A percentile compares a stretch with the other conserved stretches of the same genome.
Conservation (phyloP, 2,329 filamentous ascomycete genomes). For the Aschersonia sp. region DNA sequence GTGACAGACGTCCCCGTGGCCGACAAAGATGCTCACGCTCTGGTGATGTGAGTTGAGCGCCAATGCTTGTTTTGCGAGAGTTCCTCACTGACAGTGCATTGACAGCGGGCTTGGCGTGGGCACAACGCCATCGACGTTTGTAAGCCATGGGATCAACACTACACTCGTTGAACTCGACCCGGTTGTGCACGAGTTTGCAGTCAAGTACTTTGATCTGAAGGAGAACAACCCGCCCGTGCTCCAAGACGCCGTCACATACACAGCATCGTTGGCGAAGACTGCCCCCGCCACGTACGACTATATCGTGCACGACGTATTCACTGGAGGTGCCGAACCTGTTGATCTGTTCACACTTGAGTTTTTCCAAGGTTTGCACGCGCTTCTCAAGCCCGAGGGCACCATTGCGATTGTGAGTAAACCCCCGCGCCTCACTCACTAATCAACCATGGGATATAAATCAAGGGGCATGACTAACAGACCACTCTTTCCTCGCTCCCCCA, state of each 20-base stretch:
- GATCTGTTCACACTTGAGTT: slow-evolving; percentile 82
- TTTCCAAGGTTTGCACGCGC: slow-evolving; percentile 49
- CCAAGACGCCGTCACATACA: slow-evolving; percentile 65
- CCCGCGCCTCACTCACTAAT: background rate
- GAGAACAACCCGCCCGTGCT: slow-evolving; percentile 67
- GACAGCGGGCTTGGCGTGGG: slow-evolving; percentile 76
- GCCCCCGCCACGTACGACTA: slow-evolving; percentile 57
- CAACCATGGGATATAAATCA: background rate
- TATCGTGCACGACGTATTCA: slow-evolving; percentile 96
- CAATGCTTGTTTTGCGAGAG: background rate
- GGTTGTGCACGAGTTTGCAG: slow-evolving; percentile 69
- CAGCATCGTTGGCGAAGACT: slow-evolving; percentile 27
- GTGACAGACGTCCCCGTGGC: slow-evolving; percentile 36
- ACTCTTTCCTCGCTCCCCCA: background rate
- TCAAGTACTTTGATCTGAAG: slow-evolving; percentile 68
- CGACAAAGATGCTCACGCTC: slow-evolving; percentile 58
- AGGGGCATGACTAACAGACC: no score
- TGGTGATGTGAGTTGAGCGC: slow-evolving; percentile 59
- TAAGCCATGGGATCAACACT: slow-evolving; percentile 78
- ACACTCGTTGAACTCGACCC: slow-evolving; percentile 94
- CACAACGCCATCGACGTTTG: slow-evolving; percentile 74
- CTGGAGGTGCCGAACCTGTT: slow-evolving; percentile 82
- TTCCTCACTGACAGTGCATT: background rate
- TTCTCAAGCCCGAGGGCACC: slow-evolving; percentile 66
- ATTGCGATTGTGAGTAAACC: slow-evolving; percentile 62